Evolutionary conservation across 163 green algal species (phyloP), one percentile per base, ranked within the genome.

Genomic region (Scenedesmus sp.): DNA sequence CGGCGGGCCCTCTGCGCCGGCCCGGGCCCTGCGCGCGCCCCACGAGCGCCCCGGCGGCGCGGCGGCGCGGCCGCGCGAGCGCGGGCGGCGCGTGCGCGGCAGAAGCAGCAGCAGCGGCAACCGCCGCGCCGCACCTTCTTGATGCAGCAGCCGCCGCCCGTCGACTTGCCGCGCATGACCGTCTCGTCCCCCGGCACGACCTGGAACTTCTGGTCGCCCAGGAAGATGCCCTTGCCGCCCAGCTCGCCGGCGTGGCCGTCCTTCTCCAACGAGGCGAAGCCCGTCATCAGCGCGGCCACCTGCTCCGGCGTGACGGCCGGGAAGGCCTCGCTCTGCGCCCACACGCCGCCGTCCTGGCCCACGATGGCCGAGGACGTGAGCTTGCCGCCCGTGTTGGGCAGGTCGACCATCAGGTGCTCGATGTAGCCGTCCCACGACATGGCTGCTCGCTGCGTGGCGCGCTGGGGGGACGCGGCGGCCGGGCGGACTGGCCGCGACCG

Each of bases 131-230:
- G 13, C 54, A 66, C 58, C 66, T 94, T 95, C 83, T 95, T 97
- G 63, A 96, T 87, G 28, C 85, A 93, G 33, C 88, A 84, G 20
- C 93, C 93, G 26, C 64, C 84, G 58, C 80, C 66, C 24, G 86
- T 86, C 64, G 92, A 91, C 77, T 93, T 95, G 53, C 93, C 93
- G 24, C 93, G 86, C 24, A 97, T 85, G 5, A 95, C 92, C 26
- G 78, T 64, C 57, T 83, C 75, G 33, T 83, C 87, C 5, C 91
- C 92, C 33, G 85, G 82, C 13, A 93, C 93, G 18, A 91, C 90
- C 53, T 89, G 75, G 17, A 96, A 97, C 85, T 97, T 97, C 13
- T 83, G 51, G 0, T 84, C 86, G 2, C 83, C 89, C 22, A 96
- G 50, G 9, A 57, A 57, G 53, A 88, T 81, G 51, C 80, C 75